These are phyloP conservation scores for Zea mays DNA, from an alignment of 176 grass and related monocot genomes.

Conservation along the genomic window Zm-B73-REFERENCE-NAM-5.0 NC_050097.1:173571001-173571500, in stretches of 20 bases:
- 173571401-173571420: neutral
- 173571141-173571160: neutral
- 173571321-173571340: slow-evolving; percentile 5
- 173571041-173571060: slow-evolving; percentile 14
- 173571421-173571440: neutral
- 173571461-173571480: neutral
- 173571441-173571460: neutral
- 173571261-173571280: slow-evolving; percentile 61
- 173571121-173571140: slow-evolving; percentile 22
- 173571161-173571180: neutral
- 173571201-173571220: neutral
- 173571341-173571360: slow-evolving; percentile 45
- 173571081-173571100: slow-evolving; percentile 29
- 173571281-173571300: slow-evolving; percentile 53
- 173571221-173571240: neutral
- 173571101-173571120: slow-evolving; percentile 44
- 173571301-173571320: slow-evolving; percentile 52
- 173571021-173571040: too few species aligned
- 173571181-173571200: neutral
- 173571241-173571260: neutral
- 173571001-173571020: neutral
- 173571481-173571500: neutral
- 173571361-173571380: slow-evolving; percentile 41
- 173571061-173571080: slow-evolving; percentile 29
- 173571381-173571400: neutral